These are phyloP conservation scores for Pseudocercospora macadamiae DNA, from an alignment of 2,329 filamentous ascomycete genomes.

Conservation along the genomic window DNA sequence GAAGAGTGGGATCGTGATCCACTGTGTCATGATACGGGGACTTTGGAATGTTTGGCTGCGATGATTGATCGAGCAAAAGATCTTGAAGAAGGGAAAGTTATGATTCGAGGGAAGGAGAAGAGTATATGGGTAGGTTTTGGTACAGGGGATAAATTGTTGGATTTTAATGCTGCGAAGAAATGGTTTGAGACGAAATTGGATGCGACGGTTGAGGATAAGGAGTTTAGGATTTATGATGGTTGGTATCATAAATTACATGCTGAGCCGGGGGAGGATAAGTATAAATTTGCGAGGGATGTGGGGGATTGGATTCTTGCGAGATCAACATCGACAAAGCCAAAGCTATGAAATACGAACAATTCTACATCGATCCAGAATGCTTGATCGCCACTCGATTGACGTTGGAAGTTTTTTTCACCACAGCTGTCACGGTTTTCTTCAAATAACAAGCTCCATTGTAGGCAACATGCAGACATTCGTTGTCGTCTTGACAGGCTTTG, in stretches of 20 bases:
- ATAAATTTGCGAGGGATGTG: no score
- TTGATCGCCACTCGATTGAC: constrained; percentile 9
- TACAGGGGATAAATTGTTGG: constrained; percentile 70
- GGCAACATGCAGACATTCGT: not conserved
- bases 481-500: not conserved
- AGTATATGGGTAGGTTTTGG: constrained; percentile 77
- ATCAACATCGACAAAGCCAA: no score
- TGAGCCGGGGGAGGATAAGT: no score
- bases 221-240: constrained; percentile 74
- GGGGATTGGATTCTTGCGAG: no score
- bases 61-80: constrained; percentile 73
- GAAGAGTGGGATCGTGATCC: constrained; percentile 65
- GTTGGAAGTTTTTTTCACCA: not conserved
- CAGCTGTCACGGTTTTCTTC: constrained; percentile 1
- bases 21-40: constrained; percentile 81
- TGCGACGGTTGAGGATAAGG: constrained; percentile 69
- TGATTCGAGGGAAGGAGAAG: constrained; percentile 52
- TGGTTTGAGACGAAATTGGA: constrained; percentile 60
- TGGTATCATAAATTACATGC: no score
- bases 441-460: constrained; percentile 9
- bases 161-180: constrained; percentile 64
- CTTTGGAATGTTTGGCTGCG: constrained; percentile 75
- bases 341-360: no score
- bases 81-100: constrained; percentile 60
- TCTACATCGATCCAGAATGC: no score